Conservation (phyloP, 108 stramenopile species). For the Nannochloropsis gaditana region DNA sequence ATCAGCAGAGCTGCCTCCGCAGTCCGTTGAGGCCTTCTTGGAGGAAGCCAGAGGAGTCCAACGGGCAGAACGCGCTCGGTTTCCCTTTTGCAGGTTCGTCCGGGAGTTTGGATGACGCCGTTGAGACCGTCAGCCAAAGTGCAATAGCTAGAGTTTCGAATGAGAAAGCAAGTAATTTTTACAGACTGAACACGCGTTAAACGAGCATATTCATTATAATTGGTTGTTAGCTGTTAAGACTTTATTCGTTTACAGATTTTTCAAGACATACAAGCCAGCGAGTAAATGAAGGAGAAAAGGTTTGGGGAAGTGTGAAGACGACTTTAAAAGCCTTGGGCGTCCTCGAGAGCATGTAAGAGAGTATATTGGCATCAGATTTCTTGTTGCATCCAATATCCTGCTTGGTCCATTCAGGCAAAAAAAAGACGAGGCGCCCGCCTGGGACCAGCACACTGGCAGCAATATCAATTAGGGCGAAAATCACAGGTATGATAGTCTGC, state of each 20-base stretch:
- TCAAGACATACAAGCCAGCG: not conserved
- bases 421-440: not conserved
- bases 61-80: not conserved
- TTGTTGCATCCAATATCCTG: not conserved
- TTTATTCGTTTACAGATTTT: not conserved
- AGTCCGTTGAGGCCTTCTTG: not conserved
- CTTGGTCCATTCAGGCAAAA: not conserved
- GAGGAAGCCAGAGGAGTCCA: slow-evolving; percentile 4
- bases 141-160: too few species aligned
- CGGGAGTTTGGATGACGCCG: too few species aligned
- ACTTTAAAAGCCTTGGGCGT: not conserved
- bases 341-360: too few species aligned
- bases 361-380: not conserved
- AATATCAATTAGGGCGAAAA: not conserved
- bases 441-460: not conserved
- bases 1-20: not conserved
- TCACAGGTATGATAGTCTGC: not conserved
- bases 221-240: too few species aligned
- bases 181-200: too few species aligned
- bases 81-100: not conserved
- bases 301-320: not conserved
- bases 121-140: too few species aligned
- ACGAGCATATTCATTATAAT: too few species aligned
- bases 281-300: not conserved
- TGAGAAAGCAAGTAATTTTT: too few species aligned